Base-by-base conservation (phyloP, 1,284 basidiomycete species). In the Moesziomyces globuligerus region DNA sequence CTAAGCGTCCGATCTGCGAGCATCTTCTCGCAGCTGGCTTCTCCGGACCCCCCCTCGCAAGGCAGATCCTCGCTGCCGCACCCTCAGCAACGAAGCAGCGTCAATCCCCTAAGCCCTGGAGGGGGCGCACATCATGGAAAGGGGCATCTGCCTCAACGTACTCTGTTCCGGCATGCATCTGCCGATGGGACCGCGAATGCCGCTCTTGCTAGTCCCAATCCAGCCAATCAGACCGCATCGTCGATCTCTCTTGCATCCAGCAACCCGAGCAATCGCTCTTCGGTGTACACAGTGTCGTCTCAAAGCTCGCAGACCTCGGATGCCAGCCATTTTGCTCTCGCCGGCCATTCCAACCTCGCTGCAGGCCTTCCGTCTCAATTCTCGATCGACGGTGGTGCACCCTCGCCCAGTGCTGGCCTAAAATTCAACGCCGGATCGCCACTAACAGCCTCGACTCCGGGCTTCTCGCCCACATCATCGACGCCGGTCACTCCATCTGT, bases 191-290 rank as follows among this genome's bases (percentile, higher is more conserved):
- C 61, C 20, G 57, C 57, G 8, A 51, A 41, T 17, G 37, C 48
- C 1, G 10, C 48, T 17, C 37, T 55, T 8, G 44, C 47, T 9
- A 66, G 49, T 42, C 49, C 59, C 1, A 43, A 15, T 46, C 54
- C 51, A 29, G 45, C 47, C 18, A 58, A 42, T 9, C 58, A 52
- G 11, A 21, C 54, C 11, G 41, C 46, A 8, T 68, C 74, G 1
- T 60, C 67, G 7, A 42, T 52, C 1, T 75, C 67, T 2, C 24
- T 74, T 4, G 41, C 58, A 1, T 69, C 75, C 11, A 75, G 69
- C 56, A 72, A 75, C 23, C 57, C 74, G 6, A 76, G 75, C 62
- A 78, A 78, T 29, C 70, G 77, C 25, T 79, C 77, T 21, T 79
- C 77, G n/a, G 48, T 62, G 34, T 74, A 71, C 54, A 78, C 77